phyloP scores from a whole-genome alignment of 106 monocot species.

The Apostasia ramifera region DNA sequence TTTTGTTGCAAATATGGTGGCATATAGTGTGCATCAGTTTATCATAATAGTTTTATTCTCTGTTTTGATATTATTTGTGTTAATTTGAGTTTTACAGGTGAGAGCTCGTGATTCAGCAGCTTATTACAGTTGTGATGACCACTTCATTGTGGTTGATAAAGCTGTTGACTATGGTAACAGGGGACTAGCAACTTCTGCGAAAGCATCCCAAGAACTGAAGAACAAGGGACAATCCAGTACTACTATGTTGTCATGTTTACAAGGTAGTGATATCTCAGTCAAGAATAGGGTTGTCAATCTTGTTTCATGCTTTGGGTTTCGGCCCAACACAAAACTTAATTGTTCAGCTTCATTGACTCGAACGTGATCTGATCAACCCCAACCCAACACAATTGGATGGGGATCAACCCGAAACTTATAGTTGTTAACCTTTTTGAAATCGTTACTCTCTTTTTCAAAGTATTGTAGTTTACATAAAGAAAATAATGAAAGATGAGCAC shows the following conservation, averaged over 20 bases:
- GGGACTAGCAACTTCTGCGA: neutral
- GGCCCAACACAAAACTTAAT: too few relatives aligned
- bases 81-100: slow-evolving; percentile 10
- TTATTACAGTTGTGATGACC: slow-evolving; percentile 25
- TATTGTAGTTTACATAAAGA: too few relatives aligned
- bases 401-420: too few relatives aligned
- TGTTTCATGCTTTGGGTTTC: too few relatives aligned
- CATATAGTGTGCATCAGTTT: neutral
- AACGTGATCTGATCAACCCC: too few relatives aligned
- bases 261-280: neutral
- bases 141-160: slow-evolving; percentile 22
- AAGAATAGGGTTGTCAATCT: neutral
- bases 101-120: slow-evolving; percentile 13
- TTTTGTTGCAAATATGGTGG: too few relatives aligned
- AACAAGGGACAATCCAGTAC: neutral
- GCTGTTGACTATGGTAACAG: slow-evolving; percentile 16
- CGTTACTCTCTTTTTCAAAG: too few relatives aligned
- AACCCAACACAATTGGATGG: too few relatives aligned
- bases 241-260: neutral
- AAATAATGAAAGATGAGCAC: too few relatives aligned
- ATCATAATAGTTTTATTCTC: neutral
- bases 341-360: too few relatives aligned
- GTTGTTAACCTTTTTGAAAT: too few relatives aligned
- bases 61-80: neutral
- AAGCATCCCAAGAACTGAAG: neutral